Evolutionary conservation across 495 filamentous ascomycete genomes (phyloP).

Genomic region (Parathielavia appendiculata): DNA sequence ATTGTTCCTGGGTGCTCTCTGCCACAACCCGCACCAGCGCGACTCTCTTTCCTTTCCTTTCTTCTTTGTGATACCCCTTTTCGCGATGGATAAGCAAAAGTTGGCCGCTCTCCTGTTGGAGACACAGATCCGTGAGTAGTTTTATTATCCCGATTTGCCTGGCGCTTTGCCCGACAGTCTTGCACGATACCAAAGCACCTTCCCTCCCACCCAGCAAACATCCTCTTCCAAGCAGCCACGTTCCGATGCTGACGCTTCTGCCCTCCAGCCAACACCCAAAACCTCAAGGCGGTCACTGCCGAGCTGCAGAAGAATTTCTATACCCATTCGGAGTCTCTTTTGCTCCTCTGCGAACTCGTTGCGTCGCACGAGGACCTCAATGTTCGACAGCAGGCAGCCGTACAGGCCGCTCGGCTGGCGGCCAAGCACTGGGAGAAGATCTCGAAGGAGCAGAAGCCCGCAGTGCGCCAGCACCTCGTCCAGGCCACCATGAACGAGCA

Average conservation of each 20-base stretch:
- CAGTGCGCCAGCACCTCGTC: constrained; percentile 75
- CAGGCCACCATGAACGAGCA: constrained; percentile 74
- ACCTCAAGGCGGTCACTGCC: constrained; percentile 84
- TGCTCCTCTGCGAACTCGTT: constrained; percentile 78
- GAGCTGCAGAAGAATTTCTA: constrained; percentile 89
- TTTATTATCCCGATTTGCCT: background rate
- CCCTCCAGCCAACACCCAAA: constrained; percentile 63
- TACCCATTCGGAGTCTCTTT: constrained; percentile 72
- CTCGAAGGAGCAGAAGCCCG: constrained; percentile 54
- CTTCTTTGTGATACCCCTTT: constrained; percentile 30
- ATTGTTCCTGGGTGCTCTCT: constrained; percentile 16
- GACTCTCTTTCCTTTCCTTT: constrained; percentile 15
- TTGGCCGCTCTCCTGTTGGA: constrained; percentile 70
- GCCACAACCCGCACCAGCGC: constrained; percentile 14
- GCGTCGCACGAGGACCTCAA: constrained; percentile 64
- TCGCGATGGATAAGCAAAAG: constrained; percentile 65
- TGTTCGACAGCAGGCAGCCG: constrained; percentile 82
- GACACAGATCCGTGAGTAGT: constrained; percentile 64
- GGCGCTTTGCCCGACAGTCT: constrained; percentile 1
- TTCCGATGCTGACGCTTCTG: background rate
- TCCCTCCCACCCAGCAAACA: background rate
- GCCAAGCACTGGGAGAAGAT: constrained; percentile 80
- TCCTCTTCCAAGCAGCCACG: background rate
- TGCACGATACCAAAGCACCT: constrained; percentile 20
- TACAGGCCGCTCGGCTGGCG: constrained; percentile 77